Evolutionary conservation across 2,329 filamentous ascomycete genomes (phyloP).

Genomic region (Arthrobotrys sphaeroides): DNA sequence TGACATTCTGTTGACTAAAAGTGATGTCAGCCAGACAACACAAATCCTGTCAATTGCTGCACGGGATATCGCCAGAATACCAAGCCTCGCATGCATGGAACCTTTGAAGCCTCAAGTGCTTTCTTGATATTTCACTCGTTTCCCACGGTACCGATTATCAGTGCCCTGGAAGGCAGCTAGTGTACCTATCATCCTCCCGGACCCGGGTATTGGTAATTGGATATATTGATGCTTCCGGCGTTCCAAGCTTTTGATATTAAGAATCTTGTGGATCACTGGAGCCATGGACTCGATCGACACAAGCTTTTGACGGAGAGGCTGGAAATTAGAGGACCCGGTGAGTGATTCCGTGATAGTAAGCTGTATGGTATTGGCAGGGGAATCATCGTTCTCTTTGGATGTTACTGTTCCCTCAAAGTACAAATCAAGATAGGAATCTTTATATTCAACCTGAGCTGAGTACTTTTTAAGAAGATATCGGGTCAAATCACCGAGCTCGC

Average conservation of each 20-base stretch:
- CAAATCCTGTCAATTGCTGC: no score
- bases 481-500: neutral
- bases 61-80: neutral
- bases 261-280: conserved; percentile 1
- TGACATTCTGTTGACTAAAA: conserved; percentile 13
- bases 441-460: no score
- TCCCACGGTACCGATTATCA: conserved; percentile 38
- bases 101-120: conserved; percentile 10
- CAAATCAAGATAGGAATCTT: neutral
- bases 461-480: no score
- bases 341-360: neutral
- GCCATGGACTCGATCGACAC: conserved; percentile 21
- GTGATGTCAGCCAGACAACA: conserved; percentile 41
- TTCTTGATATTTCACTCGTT: neutral
- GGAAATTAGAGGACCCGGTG: neutral
- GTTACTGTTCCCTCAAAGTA: neutral
- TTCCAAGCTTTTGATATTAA: conserved; percentile 20
- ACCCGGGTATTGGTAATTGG: conserved; percentile 15
- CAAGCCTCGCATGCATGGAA: neutral
- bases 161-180: conserved; percentile 40
- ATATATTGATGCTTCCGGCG: conserved; percentile 14
- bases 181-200: neutral
- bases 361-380: neutral
- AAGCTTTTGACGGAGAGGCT: conserved; percentile 3
- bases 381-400: neutral